Evolutionary conservation across 2,329 filamentous ascomycete genomes (phyloP), one percentile per base, ranked within the genome.

Genomic region (Pseudofabraea citricarpa): DNA sequence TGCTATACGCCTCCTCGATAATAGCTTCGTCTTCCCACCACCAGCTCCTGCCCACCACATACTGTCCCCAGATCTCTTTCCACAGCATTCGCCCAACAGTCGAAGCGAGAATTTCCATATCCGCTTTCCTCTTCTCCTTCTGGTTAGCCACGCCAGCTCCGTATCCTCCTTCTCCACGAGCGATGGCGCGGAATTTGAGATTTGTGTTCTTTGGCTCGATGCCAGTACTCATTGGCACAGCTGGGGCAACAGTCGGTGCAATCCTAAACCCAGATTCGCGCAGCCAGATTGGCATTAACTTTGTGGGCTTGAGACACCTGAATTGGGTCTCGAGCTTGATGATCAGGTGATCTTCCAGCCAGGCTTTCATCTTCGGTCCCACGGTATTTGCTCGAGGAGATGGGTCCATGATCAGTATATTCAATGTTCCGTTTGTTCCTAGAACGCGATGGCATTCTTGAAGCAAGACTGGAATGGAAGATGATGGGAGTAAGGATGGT

Each of bases 361-460:
- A 87, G 1, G 66, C 59, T 29, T 74, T 68, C 56, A 87, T 64
- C 2, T 66, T 64, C 0, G 77, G 78, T 0, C 83, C 83, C 19
- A 79, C 65, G 0, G 74, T 79, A 2, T 68, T 63, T 3, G 73
- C 63, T 1, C 74, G 65, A 0, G 83, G 83, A 6, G 75, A 64
- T 0, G 83, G 79, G 45, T 87, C 79, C 49, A 86, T 75, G 15
- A 86, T 63, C 0, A 74, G 73, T n/a, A 87, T 61, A 46, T 82
- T 73, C 12, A 86, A 59, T 16, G 68, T 65, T 1, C 82, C 81
- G 0, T 72, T 71, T 7, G 21, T 3, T 18, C 16, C n/a, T 3
- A 87, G 69, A 23, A 75, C 72, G 19, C 72, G 72, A 55, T 77
- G 67, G 49, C 83, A 75, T 48, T 75, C 75, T 43, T 68, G 67